Base-by-base conservation (phyloP, 345 rosid species). In the Combretum micranthum region DNA sequence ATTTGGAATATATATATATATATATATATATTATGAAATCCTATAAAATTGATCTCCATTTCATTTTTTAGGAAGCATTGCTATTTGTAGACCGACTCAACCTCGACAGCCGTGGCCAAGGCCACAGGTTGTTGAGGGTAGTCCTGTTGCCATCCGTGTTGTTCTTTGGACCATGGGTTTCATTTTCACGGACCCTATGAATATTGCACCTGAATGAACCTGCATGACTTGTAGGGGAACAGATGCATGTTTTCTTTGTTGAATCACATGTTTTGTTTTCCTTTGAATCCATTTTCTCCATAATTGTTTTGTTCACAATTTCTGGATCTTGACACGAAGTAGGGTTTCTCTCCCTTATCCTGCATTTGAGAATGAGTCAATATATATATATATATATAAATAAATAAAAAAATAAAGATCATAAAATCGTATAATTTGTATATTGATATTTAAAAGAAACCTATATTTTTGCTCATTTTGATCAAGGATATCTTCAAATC, bases 121-220 rank as follows among this genome's bases (percentile, higher is more conserved):
- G 62, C 13, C 22, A 16, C n/a, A 0, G 39, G 39, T 11, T 1
- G 39, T 7, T 11, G 39, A 13, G 2, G 0, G 0, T 0, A 44
- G 49, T 44, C 44, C 14, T 47, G 62, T 32, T 32, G 39, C 39
- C 39, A 32, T 11, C 9, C 9, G 39, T 9, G 39, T 7, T 32
- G 39, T 32, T 32, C 39, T 11, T 32, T 4, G 39, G 9, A 32
- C 39, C 1, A 7, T 32, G 39, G 10, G 39, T 15, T 46, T 15
- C 19, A 37, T 13, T n/a, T n/a, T n/a, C n/a, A n/a, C n/a, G 20
- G 22, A 23, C 21, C 42, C 68, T 63, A 60, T 74, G 79, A 43
- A 74, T 67, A 47, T 68, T 67, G 59, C 72, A 71, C 58, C 62
- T 58, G 54, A 73, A 64, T 3, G 77, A 73, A 51, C 77, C 73